These are phyloP conservation scores for Cryptosporidium tyzzeri DNA, from an alignment of 169 alveolate species.

Conservation along the genomic window DNA sequence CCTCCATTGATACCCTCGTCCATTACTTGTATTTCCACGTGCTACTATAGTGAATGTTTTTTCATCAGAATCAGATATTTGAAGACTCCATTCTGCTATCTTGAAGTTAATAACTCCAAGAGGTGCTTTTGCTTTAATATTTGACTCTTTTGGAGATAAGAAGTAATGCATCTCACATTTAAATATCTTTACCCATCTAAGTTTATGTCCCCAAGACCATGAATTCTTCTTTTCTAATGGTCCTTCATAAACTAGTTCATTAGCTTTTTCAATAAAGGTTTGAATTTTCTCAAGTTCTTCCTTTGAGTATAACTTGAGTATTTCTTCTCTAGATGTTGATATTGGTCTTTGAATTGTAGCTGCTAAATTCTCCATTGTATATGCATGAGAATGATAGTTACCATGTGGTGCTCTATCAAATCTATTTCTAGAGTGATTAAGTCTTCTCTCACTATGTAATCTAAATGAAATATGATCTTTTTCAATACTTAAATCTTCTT, in stretches of 20 bases:
- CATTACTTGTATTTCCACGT: constrained; percentile 45
- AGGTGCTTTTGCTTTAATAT: constrained; percentile 27
- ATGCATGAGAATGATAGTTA: constrained; percentile 50
- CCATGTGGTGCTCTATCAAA: background rate
- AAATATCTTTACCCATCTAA: constrained; percentile 63
- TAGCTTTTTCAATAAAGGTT: constrained; percentile 28
- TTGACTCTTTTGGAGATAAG: constrained; percentile 51
- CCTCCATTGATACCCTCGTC: constrained; percentile 73
- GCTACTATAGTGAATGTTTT: constrained; percentile 33
- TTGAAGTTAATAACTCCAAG: constrained; percentile 68
- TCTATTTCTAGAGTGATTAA: background rate
- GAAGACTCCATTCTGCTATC: constrained; percentile 61
- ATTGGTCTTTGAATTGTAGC: constrained; percentile 58
- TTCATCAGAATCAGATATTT: constrained; percentile 50
- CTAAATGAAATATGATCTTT: constrained; percentile 1
- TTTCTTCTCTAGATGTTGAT: constrained; percentile 41
- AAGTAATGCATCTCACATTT: constrained; percentile 72
- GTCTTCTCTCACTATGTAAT: constrained; percentile 4
- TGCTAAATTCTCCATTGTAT: constrained; percentile 45
- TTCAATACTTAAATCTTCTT: background rate
- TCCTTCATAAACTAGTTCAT: constrained; percentile 58
- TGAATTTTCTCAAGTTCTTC: constrained; percentile 60
- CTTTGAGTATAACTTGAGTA: constrained; percentile 52
- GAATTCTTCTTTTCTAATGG: constrained; percentile 71
- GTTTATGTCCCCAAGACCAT: constrained; percentile 74